phyloP scores from a whole-genome alignment of 768 basidiomycete species.

The Boletus rubescentipes region DNA sequence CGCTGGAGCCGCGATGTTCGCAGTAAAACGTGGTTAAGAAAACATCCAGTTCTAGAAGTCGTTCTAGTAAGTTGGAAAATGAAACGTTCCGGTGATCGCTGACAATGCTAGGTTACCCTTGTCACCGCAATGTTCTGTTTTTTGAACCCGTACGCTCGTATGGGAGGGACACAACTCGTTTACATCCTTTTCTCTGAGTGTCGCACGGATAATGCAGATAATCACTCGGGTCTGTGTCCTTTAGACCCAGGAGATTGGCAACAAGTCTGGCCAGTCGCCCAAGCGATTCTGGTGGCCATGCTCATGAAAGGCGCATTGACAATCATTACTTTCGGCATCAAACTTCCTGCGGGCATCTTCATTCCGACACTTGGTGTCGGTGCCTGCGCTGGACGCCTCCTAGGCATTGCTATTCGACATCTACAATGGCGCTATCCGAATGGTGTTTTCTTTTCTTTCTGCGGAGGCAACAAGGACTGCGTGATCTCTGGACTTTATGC shows the following conservation, averaged over 20 bases:
- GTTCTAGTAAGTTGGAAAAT: conserved; percentile 52
- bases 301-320: conserved; percentile 80
- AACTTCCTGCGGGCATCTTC: conserved; percentile 91
- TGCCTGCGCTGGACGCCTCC: conserved; percentile 86
- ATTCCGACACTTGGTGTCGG: conserved; percentile 95
- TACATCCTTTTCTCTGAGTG: conserved; percentile 92
- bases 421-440: conserved; percentile 63
- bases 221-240: conserved; percentile 70
- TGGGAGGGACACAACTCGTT: conserved; percentile 95
- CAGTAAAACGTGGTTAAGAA: conserved; percentile 75
- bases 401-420: conserved; percentile 81
- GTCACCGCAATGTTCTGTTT: conserved; percentile 79
- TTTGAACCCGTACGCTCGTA: conserved; percentile 85
- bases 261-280: conserved; percentile 61
- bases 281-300: conserved; percentile 71
- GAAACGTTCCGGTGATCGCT: conserved; percentile 7
- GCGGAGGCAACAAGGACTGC: conserved; percentile 66
- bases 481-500: conserved; percentile 90
- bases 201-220: conserved; percentile 50
- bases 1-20: conserved; percentile 85
- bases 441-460: conserved; percentile 60
- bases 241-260: conserved; percentile 53
- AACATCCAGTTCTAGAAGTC: conserved; percentile 83
- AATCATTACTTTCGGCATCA: conserved; percentile 90
- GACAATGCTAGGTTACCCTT: conserved; percentile 60